These are phyloP conservation scores for Amaranthus cruentus DNA, from an alignment of 148 eudicot species.

Conservation along the genomic window DNA sequence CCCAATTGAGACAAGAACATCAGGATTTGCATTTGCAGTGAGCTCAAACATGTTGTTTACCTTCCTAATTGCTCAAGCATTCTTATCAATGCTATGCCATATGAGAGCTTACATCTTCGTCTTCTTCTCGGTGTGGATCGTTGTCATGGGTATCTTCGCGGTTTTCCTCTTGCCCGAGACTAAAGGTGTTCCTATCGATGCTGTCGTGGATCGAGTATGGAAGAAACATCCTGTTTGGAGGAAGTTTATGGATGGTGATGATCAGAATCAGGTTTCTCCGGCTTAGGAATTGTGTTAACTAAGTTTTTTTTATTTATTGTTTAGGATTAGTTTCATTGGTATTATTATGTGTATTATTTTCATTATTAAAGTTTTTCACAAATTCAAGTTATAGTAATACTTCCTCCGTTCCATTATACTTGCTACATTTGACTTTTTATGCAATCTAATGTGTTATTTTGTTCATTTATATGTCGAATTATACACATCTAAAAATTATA, in stretches of 20 bases:
- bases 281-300: neutral
- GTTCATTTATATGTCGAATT: too few relatives aligned
- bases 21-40: conserved; percentile 38
- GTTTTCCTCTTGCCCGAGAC: conserved; percentile 44
- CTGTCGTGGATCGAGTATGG: conserved; percentile 41
- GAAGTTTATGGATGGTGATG: conserved; percentile 29
- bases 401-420: too few relatives aligned
- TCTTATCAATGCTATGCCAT: conserved; percentile 48
- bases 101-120: conserved; percentile 38
- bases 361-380: too few relatives aligned
- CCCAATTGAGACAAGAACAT: conserved; percentile 48
- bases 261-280: neutral
- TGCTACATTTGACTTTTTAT: too few relatives aligned
- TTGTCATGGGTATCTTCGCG: conserved; percentile 37
- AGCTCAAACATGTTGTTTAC: conserved; percentile 51
- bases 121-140: conserved; percentile 47
- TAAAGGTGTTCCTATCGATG: conserved; percentile 42
- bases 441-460: too few relatives aligned
- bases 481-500: too few relatives aligned
- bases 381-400: too few relatives aligned
- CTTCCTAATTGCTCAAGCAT: conserved; percentile 48
- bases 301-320: neutral
- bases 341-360: too few relatives aligned
- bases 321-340: too few relatives aligned
- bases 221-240: conserved; percentile 49